phyloP scores from a whole-genome alignment of 805 yeast species.

The Kuraishia capsulata region DNA sequence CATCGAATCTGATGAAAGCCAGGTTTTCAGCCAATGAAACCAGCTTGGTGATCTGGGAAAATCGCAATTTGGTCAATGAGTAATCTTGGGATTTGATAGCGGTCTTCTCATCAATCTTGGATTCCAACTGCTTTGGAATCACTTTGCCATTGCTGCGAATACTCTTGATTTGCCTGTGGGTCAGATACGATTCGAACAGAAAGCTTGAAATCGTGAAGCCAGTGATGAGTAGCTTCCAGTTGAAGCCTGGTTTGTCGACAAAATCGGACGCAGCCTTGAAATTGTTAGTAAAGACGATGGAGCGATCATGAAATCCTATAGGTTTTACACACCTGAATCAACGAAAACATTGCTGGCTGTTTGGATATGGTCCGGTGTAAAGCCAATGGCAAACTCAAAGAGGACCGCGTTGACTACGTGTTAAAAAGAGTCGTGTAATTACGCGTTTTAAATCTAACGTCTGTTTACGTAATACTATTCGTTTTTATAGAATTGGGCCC shows the following conservation, averaged over 20 bases:
- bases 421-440: too few relatives aligned
- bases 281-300: too few relatives aligned
- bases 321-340: neutral
- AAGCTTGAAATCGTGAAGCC: conserved; percentile 72
- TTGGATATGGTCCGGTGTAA: too few relatives aligned
- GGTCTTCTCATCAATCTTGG: conserved; percentile 63
- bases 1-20: conserved; percentile 47
- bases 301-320: too few relatives aligned
- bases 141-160: conserved; percentile 33
- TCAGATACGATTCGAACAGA: conserved; percentile 64
- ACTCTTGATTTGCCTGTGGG: conserved; percentile 68
- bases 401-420: too few relatives aligned
- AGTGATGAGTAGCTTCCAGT: conserved; percentile 73
- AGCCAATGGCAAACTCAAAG: too few relatives aligned
- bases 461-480: too few relatives aligned
- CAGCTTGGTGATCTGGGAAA: conserved; percentile 47
- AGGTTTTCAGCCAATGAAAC: conserved; percentile 47
- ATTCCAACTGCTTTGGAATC: conserved; percentile 63
- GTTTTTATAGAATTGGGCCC: too few relatives aligned
- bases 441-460: too few relatives aligned
- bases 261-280: neutral
- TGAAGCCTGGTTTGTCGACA: conserved; percentile 52
- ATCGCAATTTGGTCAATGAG: conserved; percentile 68
- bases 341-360: neutral
- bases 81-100: conserved; percentile 72